phyloP scores from a whole-genome alignment of 371 early-diverging fungal species.

The Apophysomyces trapeziformis region DNA sequence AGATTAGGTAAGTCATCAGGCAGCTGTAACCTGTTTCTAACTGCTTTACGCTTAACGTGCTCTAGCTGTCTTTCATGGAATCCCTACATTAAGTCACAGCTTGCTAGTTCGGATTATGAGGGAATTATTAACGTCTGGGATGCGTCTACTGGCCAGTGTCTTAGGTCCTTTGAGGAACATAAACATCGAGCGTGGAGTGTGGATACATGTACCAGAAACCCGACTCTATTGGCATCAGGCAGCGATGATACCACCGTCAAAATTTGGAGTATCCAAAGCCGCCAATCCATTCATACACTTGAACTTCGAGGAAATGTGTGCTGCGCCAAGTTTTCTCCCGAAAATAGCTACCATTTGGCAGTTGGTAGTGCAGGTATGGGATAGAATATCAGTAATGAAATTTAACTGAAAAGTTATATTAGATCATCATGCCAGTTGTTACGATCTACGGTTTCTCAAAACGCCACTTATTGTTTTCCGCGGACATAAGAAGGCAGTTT shows the following conservation, averaged over 20 bases:
- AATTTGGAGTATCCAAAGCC: constrained; percentile 82
- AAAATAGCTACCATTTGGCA: constrained; percentile 69
- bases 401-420: constrained; percentile 11
- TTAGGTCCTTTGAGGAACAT: constrained; percentile 79
- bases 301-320: constrained; percentile 88
- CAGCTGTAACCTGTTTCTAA: neutral
- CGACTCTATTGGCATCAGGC: constrained; percentile 80
- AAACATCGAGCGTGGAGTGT: constrained; percentile 91
- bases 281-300: constrained; percentile 74
- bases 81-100: constrained; percentile 77
- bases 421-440: constrained; percentile 90
- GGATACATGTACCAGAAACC: constrained; percentile 79
- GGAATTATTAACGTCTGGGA: constrained; percentile 90
- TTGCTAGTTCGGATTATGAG: constrained; percentile 90
- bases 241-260: constrained; percentile 92
- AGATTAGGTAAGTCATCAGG: constrained; percentile 49
- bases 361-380: constrained; percentile 84
- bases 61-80: constrained; percentile 90
- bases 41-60: neutral
- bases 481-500: constrained; percentile 92
- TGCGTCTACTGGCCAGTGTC: constrained; percentile 62
- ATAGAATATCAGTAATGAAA: neutral
- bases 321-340: constrained; percentile 90
- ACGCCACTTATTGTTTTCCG: constrained; percentile 71
- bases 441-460: constrained; percentile 77